These are phyloP conservation scores for Pogostemon cablin DNA, from an alignment of 257 asterid species.

Conservation along the genomic window DNA sequence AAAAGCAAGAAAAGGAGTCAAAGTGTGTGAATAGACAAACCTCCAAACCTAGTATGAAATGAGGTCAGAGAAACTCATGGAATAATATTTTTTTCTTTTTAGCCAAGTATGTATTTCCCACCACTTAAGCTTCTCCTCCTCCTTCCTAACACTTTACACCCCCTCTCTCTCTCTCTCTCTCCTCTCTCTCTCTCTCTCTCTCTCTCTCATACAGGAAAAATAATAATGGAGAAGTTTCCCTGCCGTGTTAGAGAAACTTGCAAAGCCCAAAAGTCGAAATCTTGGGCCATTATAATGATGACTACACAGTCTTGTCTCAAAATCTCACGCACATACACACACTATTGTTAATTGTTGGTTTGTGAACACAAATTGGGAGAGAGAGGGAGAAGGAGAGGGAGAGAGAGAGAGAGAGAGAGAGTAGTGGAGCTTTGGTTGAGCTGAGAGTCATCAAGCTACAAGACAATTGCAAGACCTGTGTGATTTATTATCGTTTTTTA, in stretches of 20 bases:
- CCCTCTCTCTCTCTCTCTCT: conserved; percentile 28
- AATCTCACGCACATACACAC: conserved; percentile 11
- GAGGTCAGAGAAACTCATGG: conserved; percentile 37
- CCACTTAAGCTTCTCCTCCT: conserved; percentile 34
- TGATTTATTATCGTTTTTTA: conserved; percentile 20
- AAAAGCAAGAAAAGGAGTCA: conserved; percentile 27
- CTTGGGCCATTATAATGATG: conserved; percentile 32
- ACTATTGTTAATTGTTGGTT: conserved; percentile 26
- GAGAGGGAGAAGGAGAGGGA: neutral
- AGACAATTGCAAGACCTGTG: conserved; percentile 25
- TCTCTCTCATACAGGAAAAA: conserved; percentile 15
- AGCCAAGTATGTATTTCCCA: conserved; percentile 39
- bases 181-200: conserved; percentile 25
- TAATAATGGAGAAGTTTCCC: conserved; percentile 34
- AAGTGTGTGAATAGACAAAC: conserved; percentile 33
- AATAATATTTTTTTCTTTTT: conserved; percentile 37
- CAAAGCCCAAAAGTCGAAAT: conserved; percentile 37
- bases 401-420: neutral
- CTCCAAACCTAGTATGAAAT: conserved; percentile 39
- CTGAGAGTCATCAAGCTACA: conserved; percentile 27
- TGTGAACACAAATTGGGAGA: conserved; percentile 30
- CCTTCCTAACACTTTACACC: conserved; percentile 34
- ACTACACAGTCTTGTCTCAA: neutral
- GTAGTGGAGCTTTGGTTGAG: neutral
- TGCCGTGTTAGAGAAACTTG: conserved; percentile 51